Evolutionary conservation across 805 yeast species (phyloP).

Genomic region (Metschnikowia shivogae): DNA sequence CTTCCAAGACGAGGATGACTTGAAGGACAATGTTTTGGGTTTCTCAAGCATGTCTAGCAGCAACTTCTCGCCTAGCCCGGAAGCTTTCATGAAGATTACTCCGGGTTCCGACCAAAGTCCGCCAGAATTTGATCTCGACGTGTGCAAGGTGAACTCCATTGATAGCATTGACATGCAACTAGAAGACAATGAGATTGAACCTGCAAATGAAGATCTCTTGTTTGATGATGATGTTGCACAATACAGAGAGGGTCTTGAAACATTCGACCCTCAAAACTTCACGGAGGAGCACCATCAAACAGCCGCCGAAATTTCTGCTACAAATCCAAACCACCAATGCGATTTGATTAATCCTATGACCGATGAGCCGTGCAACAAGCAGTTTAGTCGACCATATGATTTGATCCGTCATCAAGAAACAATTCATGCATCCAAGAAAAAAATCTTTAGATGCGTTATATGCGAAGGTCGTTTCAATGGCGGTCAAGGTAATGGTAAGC

Average conservation of each 20-base stretch:
- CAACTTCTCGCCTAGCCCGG: not conserved
- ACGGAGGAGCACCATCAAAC: conserved; percentile 17
- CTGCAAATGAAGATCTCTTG: not conserved
- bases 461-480: conserved; percentile 45
- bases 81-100: conserved; percentile 8
- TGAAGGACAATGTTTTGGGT: conserved; percentile 18
- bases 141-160: conserved; percentile 4
- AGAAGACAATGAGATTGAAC: not conserved
- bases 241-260: not conserved
- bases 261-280: not conserved
- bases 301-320: conserved; percentile 31
- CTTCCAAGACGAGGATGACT: conserved; percentile 31
- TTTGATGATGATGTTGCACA: not conserved
- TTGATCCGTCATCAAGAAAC: conserved; percentile 45
- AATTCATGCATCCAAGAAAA: conserved; percentile 45
- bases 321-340: conserved; percentile 50
- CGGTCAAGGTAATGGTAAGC: conserved; percentile 49
- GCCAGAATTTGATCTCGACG: conserved; percentile 3
- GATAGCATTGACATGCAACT: conserved; percentile 9
- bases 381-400: conserved; percentile 70
- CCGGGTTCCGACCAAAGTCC: conserved; percentile 1
- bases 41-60: not conserved
- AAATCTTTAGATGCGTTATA: conserved; percentile 43
- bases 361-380: conserved; percentile 63
- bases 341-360: conserved; percentile 56